Percentiles rank a stretch among this genome's conserved stretches.
Evolutionary conservation across 1,284 basidiomycete species (phyloP).

Genomic region (Trametes hirsuta): DNA sequence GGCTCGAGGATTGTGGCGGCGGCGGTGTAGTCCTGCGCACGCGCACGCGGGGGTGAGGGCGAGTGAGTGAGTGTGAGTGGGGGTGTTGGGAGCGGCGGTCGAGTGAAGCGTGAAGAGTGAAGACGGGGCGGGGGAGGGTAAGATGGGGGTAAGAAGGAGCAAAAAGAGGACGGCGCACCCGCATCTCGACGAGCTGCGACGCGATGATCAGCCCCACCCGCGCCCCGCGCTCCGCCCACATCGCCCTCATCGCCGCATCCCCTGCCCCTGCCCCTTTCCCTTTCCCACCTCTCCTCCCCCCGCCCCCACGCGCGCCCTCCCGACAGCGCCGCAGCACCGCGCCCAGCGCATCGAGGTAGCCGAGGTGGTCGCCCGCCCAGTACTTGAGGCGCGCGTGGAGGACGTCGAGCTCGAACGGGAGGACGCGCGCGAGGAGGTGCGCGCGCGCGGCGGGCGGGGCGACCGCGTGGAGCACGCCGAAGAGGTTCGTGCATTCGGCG

Average conservation of each 20-base stretch:
- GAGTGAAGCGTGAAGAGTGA: not conserved
- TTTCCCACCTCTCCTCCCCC: no score
- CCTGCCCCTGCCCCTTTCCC: no score
- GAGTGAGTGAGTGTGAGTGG: no score
- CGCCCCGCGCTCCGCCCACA: conserved; percentile 81
- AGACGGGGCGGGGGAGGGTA: not conserved
- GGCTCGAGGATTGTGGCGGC: conserved; percentile 67
- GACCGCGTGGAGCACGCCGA: conserved; percentile 64
- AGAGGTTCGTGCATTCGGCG: conserved; percentile 80
- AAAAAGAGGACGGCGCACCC: conserved; percentile 26
- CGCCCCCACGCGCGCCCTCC: no score
- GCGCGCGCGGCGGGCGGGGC: conserved; percentile 50
- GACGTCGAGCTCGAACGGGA: conserved; percentile 83
- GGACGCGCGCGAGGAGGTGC: conserved; percentile 59
- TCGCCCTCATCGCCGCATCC: conserved; percentile 35
- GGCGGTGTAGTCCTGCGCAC: conserved; percentile 63
- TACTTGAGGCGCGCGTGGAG: conserved; percentile 71
- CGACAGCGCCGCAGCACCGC: conserved; percentile 64
- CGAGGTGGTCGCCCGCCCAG: conserved; percentile 76
- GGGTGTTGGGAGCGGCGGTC: not conserved
- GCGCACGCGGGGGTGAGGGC: not conserved
- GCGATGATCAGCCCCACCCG: conserved; percentile 72
- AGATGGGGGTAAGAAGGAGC: not conserved
- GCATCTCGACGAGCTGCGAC: conserved; percentile 71
- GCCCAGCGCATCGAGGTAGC: conserved; percentile 77